Evolutionary conservation across 148 eudicot species (phyloP).

Genomic region (Pharnaceum exiguum): DNA sequence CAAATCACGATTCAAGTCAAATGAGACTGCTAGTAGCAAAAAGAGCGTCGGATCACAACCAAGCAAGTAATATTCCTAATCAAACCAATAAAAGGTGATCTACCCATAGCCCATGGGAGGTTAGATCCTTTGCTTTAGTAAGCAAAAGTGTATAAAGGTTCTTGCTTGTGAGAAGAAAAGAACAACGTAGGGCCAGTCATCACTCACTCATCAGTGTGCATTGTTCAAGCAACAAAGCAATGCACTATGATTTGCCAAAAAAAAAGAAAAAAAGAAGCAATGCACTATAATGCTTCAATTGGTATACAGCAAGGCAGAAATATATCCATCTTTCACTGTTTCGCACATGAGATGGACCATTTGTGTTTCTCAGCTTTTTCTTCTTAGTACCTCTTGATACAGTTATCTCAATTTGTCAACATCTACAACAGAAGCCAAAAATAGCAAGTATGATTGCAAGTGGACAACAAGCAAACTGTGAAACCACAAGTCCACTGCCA

Average conservation of each 20-base stretch:
- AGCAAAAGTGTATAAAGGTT: not conserved
- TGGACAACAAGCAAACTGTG: constrained; percentile 1
- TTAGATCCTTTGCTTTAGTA: not conserved
- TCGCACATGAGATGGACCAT: constrained; percentile 9
- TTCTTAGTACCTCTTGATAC: not conserved
- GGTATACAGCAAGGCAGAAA: not conserved
- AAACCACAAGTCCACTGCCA: constrained; percentile 6
- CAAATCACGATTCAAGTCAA: not conserved
- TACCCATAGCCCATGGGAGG: too few species aligned
- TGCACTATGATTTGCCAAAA: too few species aligned
- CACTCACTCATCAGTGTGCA: constrained; percentile 2
- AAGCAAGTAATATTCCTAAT: not conserved
- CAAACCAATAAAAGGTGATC: not conserved
- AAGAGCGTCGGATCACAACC: not conserved
- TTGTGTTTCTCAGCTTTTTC: too few species aligned
- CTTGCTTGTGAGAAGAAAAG: not conserved
- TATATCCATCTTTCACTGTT: not conserved
- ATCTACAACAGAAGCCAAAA: not conserved
- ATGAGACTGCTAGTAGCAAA: too few species aligned
- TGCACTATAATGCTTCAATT: not conserved
- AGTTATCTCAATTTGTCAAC: constrained; percentile 10
- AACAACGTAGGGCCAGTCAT: not conserved
- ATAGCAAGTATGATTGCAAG: constrained; percentile 4
- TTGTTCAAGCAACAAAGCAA: not conserved
- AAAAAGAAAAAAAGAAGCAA: too few species aligned